phyloP scores from a whole-genome alignment of 768 basidiomycete species.

The Lactarius psammicola region DNA sequence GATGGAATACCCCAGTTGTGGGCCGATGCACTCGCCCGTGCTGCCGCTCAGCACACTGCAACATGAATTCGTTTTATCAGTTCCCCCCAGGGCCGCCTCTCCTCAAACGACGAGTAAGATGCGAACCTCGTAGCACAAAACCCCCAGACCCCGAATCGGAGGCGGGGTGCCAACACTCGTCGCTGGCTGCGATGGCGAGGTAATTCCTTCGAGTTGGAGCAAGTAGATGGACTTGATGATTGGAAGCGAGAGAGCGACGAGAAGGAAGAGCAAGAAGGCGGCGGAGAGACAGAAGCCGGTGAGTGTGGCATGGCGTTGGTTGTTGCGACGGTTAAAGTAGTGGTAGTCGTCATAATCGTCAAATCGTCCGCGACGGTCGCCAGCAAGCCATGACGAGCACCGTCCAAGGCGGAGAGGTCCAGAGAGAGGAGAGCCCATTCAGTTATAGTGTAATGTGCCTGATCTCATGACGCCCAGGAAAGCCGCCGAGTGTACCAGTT shows the following conservation, averaged over 20 bases:
- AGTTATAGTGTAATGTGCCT: conserved; percentile 3
- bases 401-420: background rate
- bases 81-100: background rate
- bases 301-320: conserved; percentile 47
- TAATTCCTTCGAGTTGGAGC: conserved; percentile 45
- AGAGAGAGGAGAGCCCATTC: background rate
- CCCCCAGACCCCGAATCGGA: conserved; percentile 83
- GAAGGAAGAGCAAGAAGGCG: conserved; percentile 70
- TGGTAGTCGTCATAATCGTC: conserved; percentile 1
- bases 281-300: conserved; percentile 51
- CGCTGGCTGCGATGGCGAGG: conserved; percentile 30
- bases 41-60: conserved; percentile 38
- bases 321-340: conserved; percentile 28
- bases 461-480: background rate
- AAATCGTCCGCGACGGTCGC: background rate
- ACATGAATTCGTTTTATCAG: background rate
- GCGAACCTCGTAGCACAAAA: conserved; percentile 61
- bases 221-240: conserved; percentile 72
- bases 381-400: background rate
- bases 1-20: conserved; percentile 67
- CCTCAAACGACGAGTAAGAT: background rate
- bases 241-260: conserved; percentile 72
- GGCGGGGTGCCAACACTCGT: conserved; percentile 56
- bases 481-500: background rate
- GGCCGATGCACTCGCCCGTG: conserved; percentile 55